Evolutionary conservation across 768 basidiomycete species (phyloP), one percentile per base, ranked within the genome.

Genomic region (Suillus subluteus): DNA sequence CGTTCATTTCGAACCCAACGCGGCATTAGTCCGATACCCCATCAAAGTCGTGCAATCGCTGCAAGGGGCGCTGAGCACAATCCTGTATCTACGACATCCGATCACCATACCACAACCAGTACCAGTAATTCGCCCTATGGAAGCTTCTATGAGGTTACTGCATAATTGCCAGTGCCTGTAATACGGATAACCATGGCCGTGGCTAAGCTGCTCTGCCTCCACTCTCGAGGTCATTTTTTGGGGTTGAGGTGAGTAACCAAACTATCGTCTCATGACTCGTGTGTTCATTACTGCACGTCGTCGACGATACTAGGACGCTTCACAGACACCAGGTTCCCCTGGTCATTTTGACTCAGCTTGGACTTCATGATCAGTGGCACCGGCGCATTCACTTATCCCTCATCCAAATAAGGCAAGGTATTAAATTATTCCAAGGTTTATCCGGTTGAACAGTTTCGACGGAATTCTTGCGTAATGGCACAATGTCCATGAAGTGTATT

Each of bases 341-440:
- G 16, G 54, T 55, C 54, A 15, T 18, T 32, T 55, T 18, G 54
- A n/a, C 21, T 54, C 50, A 52, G 50, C 32, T 23, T 23, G n/a
- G 46, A 48, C 46, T 30, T 15, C 0, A 26, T 46, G 9, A 38
- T 35, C 26, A 26, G 38, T 40, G 40, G 26, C 26, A 26, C 26
- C 5, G 58, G 58, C 58, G 40, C 23, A 70, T 70, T 64, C 54
- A 68, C 75, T 78, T 77, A 76, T 77, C 74, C 67, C 4, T 41
- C 26, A 62, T 26, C 69, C 73, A 79, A 77, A 79, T 66, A 79
- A 77, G 68, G 68, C 76, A 76, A 70, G 64, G 71, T 3, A 54
- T 59, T 58, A 55, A 61, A 58, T 67, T 62, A 50, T 26, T 37
- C 68, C 70, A 62, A 67, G 26, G 67, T 40, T 71, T 66, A 13